Base-by-base conservation (phyloP, 805 yeast genomes). In the Metschnikowia peoriensis region DNA sequence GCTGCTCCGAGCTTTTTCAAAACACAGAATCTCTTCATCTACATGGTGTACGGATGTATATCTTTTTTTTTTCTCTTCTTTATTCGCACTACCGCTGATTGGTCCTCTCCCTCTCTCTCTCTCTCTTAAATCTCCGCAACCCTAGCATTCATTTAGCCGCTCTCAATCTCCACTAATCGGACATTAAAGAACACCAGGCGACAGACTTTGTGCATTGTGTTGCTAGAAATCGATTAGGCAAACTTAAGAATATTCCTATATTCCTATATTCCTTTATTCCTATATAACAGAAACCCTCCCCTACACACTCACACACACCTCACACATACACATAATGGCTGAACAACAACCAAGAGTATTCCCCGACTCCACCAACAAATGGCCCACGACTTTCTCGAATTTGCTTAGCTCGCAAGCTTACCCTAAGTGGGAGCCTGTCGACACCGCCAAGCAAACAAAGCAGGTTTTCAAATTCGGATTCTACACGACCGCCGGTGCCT, bases 351-450 rank as follows among this genome's bases (percentile, higher is more conserved):
- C 43, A 42, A 52, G 49, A 22, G 56, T 38, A 14, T 64, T 52
- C 49, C 78, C 78, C 34, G 73, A 71, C 60, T 66, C 77, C 48
- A 68, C 73, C 17, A 62, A 66, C 65, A 73, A 73, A 56, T 69
- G 67, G 66, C 78, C 78, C 29, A 66, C 68, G 46, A 76, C 78
- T 22, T 73, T 75, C 55, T 74, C 66, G 48, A 74, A 71, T 64
- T 55, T 73, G 55, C 53, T 66, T 54, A 68, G 67, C 49, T 69
- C 75, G 41, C 59, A 63, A 45, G 78, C 75, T 1, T 78, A 78
- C 58, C 78, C 82, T 16, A 58, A 70, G 40, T 84, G 77, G 74
- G 67, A 66, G 53, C 85, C 87, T 35, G 74, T 83, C 34, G 83
- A 83, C 64, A 82, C 88, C 14, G 70, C 76, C 55, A 75, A 71